Evolutionary conservation across 1,284 basidiomycete species (phyloP).

Genomic region (Agroathelia rolfsii): DNA sequence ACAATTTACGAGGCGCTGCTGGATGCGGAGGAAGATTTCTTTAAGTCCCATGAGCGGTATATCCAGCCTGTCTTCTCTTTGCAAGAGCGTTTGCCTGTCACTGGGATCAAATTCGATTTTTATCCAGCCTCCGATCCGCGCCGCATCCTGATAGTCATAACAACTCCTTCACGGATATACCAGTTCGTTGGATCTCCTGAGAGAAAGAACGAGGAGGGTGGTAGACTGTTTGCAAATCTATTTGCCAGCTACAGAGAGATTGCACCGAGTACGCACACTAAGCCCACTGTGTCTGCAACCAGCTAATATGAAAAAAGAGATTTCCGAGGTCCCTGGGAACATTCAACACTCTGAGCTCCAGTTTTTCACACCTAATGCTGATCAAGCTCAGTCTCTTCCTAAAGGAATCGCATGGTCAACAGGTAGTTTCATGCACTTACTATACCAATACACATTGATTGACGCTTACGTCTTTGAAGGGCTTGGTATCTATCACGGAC

Average conservation of each 20-base stretch:
- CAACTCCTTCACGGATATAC: conserved; percentile 85
- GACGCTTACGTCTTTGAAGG: no score
- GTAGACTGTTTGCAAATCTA: conserved; percentile 66
- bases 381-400: conserved; percentile 57
- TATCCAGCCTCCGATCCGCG: conserved; percentile 54
- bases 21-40: conserved; percentile 85
- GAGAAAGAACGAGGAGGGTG: conserved; percentile 59
- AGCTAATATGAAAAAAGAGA: conserved; percentile 53
- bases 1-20: conserved; percentile 78
- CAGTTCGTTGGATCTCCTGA: conserved; percentile 76
- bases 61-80: conserved; percentile 73
- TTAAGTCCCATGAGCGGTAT: conserved; percentile 82
- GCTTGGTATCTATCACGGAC: conserved; percentile 80
- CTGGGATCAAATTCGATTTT: conserved; percentile 75
- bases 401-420: conserved; percentile 84
- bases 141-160: conserved; percentile 65
- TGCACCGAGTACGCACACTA: conserved; percentile 59
- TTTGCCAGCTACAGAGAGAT: conserved; percentile 68
- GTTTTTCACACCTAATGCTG: conserved; percentile 62
- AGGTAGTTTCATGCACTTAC: conserved; percentile 38
- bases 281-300: conserved; percentile 11
- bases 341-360: conserved; percentile 68
- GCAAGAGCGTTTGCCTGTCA: conserved; percentile 71
- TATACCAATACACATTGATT: no score
- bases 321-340: conserved; percentile 77